Conservation (phyloP, 805 yeast genomes). For the Pichia kluyveri region DNA sequence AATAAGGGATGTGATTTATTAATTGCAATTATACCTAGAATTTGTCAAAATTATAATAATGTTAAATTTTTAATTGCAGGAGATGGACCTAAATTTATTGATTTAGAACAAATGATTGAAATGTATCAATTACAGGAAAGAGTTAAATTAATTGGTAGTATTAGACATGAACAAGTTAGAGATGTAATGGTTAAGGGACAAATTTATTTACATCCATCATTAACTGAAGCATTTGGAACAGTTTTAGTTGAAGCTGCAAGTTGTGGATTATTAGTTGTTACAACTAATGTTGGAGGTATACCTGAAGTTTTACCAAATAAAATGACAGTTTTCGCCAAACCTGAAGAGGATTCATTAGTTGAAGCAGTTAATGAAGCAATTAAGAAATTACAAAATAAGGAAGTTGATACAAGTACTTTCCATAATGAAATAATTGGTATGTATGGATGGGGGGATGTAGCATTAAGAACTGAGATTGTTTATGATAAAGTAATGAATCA, state of each 20-base stretch:
- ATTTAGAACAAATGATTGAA: conserved; percentile 93
- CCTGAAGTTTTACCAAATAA: conserved; percentile 91
- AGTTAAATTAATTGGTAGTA: conserved; percentile 77
- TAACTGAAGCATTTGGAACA: conserved; percentile 97
- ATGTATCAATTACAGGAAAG: conserved; percentile 75
- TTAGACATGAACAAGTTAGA: conserved; percentile 86
- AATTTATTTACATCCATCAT: conserved; percentile 84
- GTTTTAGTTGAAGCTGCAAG: conserved; percentile 96
- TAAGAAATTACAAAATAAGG: conserved; percentile 40
- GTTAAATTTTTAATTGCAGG: conserved; percentile 88
- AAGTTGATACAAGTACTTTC: conserved; percentile 64
- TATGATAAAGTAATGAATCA: conserved; percentile 38
- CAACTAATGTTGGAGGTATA: conserved; percentile 95
- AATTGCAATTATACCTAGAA: conserved; percentile 74
- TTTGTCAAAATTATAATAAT: conserved; percentile 53
- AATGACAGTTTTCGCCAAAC: conserved; percentile 88
- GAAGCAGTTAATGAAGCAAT: conserved; percentile 69
- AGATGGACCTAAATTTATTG: conserved; percentile 92
- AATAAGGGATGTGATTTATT: conserved; percentile 92
- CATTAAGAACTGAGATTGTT: conserved; percentile 74
- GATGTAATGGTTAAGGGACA: conserved; percentile 91
- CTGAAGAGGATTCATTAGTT: conserved; percentile 77
- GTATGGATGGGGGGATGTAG: conserved; percentile 92
- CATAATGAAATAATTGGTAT: conserved; percentile 69
- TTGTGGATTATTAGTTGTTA: conserved; percentile 87